Conservation (phyloP, 331 rosid species). For the Ulmus americana region DNA sequence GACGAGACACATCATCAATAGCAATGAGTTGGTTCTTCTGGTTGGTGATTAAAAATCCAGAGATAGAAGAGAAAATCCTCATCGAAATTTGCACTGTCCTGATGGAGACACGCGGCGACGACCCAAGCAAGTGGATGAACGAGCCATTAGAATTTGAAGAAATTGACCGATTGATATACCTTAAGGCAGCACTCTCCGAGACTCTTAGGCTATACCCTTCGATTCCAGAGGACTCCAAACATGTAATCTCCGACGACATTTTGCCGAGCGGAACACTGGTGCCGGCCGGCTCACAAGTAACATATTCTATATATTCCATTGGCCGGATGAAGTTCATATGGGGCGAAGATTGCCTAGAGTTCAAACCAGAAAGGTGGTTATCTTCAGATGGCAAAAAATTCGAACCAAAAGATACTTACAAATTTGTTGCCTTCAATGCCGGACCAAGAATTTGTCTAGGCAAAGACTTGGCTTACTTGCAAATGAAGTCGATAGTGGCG, state of each 20-base stretch:
- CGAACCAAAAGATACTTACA: slow-evolving; percentile 49
- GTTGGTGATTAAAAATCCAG: slow-evolving; percentile 40
- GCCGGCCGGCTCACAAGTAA: slow-evolving; percentile 51
- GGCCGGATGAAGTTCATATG: slow-evolving; percentile 76
- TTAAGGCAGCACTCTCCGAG: slow-evolving; percentile 65
- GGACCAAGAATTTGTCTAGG: slow-evolving; percentile 83
- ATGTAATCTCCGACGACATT: slow-evolving; percentile 49
- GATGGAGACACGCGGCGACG: slow-evolving; percentile 52
- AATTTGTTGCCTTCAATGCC: slow-evolving; percentile 62
- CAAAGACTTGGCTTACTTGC: slow-evolving; percentile 74
- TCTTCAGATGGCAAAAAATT: slow-evolving; percentile 35
- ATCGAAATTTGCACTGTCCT: slow-evolving; percentile 52
- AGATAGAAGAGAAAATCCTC: slow-evolving; percentile 57
- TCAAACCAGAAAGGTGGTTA: slow-evolving; percentile 79
- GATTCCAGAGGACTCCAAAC: slow-evolving; percentile 74
- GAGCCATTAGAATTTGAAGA: slow-evolving; percentile 68
- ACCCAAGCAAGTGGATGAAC: slow-evolving; percentile 40
- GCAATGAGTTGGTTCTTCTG: slow-evolving; percentile 85
- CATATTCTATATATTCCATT: slow-evolving; percentile 57
- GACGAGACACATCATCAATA: slow-evolving; percentile 77
- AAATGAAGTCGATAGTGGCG: slow-evolving; percentile 79
- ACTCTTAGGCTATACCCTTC: slow-evolving; percentile 77
- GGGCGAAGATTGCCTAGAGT: slow-evolving; percentile 77
- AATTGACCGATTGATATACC: slow-evolving; percentile 58
- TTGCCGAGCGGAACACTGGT: slow-evolving; percentile 56